phyloP scores from a whole-genome alignment of 768 basidiomycete genomes.

The Naganishia randhawae region DNA sequence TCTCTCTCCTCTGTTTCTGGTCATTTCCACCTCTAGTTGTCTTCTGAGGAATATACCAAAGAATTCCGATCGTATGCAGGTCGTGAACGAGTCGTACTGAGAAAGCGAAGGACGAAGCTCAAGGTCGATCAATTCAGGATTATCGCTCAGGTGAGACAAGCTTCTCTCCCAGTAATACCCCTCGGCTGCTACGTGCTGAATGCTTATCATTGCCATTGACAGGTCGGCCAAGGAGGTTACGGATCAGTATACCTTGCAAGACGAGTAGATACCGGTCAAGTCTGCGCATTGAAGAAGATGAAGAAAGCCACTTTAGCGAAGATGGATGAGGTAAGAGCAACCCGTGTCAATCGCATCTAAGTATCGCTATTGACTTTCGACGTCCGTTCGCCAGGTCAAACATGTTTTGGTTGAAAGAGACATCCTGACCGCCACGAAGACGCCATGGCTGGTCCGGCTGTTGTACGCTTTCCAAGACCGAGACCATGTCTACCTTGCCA shows the following conservation, averaged over 20 bases:
- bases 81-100: constrained; percentile 84
- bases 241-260: constrained; percentile 95
- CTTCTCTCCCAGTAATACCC: too few species aligned
- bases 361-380: constrained; percentile 23
- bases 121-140: constrained; percentile 94
- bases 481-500: constrained; percentile 86
- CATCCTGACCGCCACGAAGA: constrained; percentile 93
- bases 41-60: constrained; percentile 52
- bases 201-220: background rate
- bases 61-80: constrained; percentile 93
- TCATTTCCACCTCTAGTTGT: constrained; percentile 49
- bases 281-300: constrained; percentile 98
- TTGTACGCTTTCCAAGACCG: constrained; percentile 96
- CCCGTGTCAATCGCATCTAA: background rate
- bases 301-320: constrained; percentile 86
- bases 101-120: constrained; percentile 86
- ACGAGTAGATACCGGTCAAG: constrained; percentile 90
- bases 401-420: constrained; percentile 97
- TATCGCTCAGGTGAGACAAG: constrained; percentile 66
- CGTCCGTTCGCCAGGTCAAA: constrained; percentile 62
- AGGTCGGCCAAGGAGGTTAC: constrained; percentile 95
- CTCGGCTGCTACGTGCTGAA: too few species aligned
- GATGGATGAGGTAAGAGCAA: constrained; percentile 81
- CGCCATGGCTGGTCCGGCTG: constrained; percentile 90
- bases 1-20: background rate